These are phyloP conservation scores for Skeletonema costatum DNA, from an alignment of 108 stramenopile genomes.

Conservation along the genomic window DNA sequence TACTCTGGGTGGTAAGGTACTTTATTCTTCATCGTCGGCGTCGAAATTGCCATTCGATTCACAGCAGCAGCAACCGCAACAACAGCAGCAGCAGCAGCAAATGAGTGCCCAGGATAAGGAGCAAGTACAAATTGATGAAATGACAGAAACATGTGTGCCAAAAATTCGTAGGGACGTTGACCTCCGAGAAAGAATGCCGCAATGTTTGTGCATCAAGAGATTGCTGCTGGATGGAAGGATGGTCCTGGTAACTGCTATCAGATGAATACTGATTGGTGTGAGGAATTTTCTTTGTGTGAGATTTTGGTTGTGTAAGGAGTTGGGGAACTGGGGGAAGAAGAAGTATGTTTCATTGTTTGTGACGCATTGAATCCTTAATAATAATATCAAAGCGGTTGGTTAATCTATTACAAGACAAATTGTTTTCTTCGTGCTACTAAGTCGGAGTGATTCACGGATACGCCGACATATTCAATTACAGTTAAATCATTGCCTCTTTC, in stretches of 20 bases:
- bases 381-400: too few species aligned
- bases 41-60: background rate
- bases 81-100: conserved; percentile 2
- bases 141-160: conserved; percentile 10
- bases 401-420: too few species aligned
- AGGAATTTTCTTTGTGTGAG: conserved; percentile 25
- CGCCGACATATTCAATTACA: too few species aligned
- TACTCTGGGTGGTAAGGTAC: conserved; percentile 27
- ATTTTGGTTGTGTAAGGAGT: background rate
- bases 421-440: too few species aligned
- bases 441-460: too few species aligned
- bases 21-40: background rate
- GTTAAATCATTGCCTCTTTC: too few species aligned
- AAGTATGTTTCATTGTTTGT: background rate
- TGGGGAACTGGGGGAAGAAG: background rate
- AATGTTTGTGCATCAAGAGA: conserved; percentile 18
- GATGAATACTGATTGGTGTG: conserved; percentile 32
- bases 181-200: conserved; percentile 9
- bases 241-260: conserved; percentile 26
- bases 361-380: too few species aligned
- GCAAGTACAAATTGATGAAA: conserved; percentile 1
- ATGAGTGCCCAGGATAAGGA: background rate
- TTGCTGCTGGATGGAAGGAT: conserved; percentile 27
- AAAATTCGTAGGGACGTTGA: conserved; percentile 7
- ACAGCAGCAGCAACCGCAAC: background rate